These are phyloP conservation scores for Candida lessepsii DNA, from an alignment of 805 yeast genomes.

Conservation along the genomic window DNA sequence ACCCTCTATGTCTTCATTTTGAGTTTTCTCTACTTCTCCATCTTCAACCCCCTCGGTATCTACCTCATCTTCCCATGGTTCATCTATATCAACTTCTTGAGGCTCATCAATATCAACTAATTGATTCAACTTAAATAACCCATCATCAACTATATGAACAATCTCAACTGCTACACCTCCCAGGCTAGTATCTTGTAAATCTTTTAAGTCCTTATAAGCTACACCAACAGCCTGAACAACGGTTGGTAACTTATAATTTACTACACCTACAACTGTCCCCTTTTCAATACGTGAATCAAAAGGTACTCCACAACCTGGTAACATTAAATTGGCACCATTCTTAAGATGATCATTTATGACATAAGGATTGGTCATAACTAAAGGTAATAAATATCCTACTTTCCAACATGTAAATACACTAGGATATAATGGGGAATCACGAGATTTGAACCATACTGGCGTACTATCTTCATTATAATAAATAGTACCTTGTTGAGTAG, in stretches of 20 bases:
- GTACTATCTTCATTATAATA: slow-evolving; percentile 61
- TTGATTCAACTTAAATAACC: slow-evolving; percentile 52
- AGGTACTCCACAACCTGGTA: slow-evolving; percentile 66
- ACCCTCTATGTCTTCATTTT: slow-evolving; percentile 11
- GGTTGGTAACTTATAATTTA: slow-evolving; percentile 55
- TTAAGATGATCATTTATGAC: slow-evolving; percentile 63
- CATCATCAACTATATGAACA: slow-evolving; percentile 68
- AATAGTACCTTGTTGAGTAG: slow-evolving; percentile 57
- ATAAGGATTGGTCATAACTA: slow-evolving; percentile 66
- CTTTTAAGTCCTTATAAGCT: slow-evolving; percentile 48
- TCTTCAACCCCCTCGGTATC: not conserved
- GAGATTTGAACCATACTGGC: slow-evolving; percentile 71
- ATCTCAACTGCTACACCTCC: slow-evolving; percentile 67
- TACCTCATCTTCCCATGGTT: slow-evolving; percentile 40
- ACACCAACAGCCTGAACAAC: slow-evolving; percentile 73
- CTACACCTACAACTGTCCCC: slow-evolving; percentile 72
- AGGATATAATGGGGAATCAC: slow-evolving; percentile 61
- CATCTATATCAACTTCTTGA: slow-evolving; percentile 23
- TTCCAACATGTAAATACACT: slow-evolving; percentile 73
- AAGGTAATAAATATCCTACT: slow-evolving; percentile 63
- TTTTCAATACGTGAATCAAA: slow-evolving; percentile 48
- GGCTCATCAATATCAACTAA: slow-evolving; percentile 37
- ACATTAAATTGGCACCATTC: slow-evolving; percentile 80
- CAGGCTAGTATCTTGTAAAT: slow-evolving; percentile 49
- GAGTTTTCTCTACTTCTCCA: slow-evolving; percentile 3